A percentile compares a stretch with the other conserved stretches of the same genome.
Conservation (phyloP, 371 early-diverging fungal genomes). For the Chytridium lagenaria region DNA sequence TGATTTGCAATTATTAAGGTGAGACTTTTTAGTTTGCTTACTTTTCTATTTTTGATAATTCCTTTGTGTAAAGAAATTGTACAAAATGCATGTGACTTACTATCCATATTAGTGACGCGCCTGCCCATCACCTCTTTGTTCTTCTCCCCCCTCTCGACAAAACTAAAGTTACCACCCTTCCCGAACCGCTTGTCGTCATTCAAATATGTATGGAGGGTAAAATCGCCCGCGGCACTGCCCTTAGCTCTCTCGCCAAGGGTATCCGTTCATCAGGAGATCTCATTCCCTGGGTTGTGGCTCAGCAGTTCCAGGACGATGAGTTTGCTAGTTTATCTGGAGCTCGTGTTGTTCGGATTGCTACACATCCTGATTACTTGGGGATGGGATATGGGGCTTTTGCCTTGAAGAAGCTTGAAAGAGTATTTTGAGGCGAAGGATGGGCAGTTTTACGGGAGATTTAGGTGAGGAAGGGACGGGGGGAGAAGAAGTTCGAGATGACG, state of each 20-base stretch:
- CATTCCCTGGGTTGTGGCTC: slow-evolving; percentile 97
- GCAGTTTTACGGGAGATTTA: slow-evolving; percentile 66
- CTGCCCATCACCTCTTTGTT: slow-evolving; percentile 98
- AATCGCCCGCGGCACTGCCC: slow-evolving; percentile 85
- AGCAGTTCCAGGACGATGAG: slow-evolving; percentile 96
- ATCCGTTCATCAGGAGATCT: slow-evolving; percentile 93
- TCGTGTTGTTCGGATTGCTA: slow-evolving; percentile 99
- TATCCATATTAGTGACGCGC: slow-evolving; percentile 74
- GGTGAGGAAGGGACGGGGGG: slow-evolving; percentile 63
- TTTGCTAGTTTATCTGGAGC: slow-evolving; percentile 95
- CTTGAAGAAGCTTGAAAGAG: slow-evolving; percentile 79
- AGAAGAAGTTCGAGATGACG: slow-evolving; percentile 52
- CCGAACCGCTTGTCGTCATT: slow-evolving; percentile 94
- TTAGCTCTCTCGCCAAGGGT: slow-evolving; percentile 85
- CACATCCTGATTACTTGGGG: slow-evolving; percentile 95
- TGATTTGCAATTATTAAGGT: slow-evolving; percentile 96
- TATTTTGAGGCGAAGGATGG: slow-evolving; percentile 80
- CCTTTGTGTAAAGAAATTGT: too few relatives aligned
- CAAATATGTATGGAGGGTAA: slow-evolving; percentile 96
- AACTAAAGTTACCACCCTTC: slow-evolving; percentile 67
- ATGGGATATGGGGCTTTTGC: slow-evolving; percentile 98
- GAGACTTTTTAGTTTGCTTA: slow-evolving; percentile 19
- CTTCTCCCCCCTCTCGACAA: slow-evolving; percentile 88
- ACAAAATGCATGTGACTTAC: too few relatives aligned
- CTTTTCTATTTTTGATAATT: too few relatives aligned